These are phyloP conservation scores for Micractinium sp. DNA, from an alignment of 139 green algal species.

Conservation along the genomic window DNA sequence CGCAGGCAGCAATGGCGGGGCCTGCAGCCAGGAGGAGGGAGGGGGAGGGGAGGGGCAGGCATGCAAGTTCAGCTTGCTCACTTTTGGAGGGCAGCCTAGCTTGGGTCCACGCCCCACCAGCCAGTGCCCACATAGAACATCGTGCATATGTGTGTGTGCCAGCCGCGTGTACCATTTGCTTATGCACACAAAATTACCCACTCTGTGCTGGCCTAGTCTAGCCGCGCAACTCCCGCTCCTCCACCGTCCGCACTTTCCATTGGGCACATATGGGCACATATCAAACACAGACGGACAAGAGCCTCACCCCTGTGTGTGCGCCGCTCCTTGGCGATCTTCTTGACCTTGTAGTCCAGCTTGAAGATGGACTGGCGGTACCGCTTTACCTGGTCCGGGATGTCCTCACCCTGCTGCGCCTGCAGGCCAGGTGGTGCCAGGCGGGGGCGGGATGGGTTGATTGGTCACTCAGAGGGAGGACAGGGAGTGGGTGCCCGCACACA, in stretches of 20 bases:
- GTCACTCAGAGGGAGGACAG: background rate
- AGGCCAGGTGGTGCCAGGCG: background rate
- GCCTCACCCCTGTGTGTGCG: constrained; percentile 14
- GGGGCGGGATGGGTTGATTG: background rate
- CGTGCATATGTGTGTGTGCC: too few relatives aligned
- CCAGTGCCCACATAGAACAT: background rate
- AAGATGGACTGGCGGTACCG: constrained; percentile 34
- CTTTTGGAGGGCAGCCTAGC: too few relatives aligned
- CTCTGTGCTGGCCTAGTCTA: too few relatives aligned
- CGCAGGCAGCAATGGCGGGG: background rate
- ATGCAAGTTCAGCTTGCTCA: background rate
- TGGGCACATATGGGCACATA: too few relatives aligned
- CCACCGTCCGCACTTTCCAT: too few relatives aligned
- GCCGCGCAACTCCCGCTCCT: too few relatives aligned
- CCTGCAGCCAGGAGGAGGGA: background rate
- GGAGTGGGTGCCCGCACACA: too few relatives aligned
- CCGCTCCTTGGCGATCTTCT: constrained; percentile 21
- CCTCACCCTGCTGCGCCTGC: constrained; percentile 26
- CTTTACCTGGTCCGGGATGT: constrained; percentile 27
- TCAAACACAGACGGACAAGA: too few relatives aligned
- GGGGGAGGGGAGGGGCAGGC: background rate
- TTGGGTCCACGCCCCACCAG: too few relatives aligned
- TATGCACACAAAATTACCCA: too few relatives aligned
- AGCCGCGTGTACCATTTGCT: too few relatives aligned
- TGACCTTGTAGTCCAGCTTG: constrained; percentile 37